Percentiles rank a stretch among this genome's conserved stretches.
These are phyloP conservation scores for Macadamia tetraphylla DNA, from an alignment of 164 flowering plant species.

Conservation along the genomic window DNA sequence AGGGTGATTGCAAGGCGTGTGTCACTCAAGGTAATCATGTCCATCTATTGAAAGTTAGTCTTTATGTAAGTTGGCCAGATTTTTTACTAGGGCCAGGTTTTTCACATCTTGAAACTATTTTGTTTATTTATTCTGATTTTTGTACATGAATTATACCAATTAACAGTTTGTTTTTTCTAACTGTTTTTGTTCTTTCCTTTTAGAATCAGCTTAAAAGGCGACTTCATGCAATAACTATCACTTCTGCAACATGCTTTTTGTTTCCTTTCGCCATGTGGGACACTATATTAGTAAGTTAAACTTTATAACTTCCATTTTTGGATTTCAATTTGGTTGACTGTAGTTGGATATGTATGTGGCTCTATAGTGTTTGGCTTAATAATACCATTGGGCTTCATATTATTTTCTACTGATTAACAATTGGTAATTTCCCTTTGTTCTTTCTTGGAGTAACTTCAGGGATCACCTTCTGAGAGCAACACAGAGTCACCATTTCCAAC, in stretches of 20 bases:
- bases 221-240: constrained; percentile 79
- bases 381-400: background rate
- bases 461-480: constrained; percentile 46
- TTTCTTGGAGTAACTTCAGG: constrained; percentile 48
- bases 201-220: constrained; percentile 95
- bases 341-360: background rate
- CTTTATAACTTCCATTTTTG: constrained; percentile 3
- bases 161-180: constrained; percentile 3
- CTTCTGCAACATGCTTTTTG: constrained; percentile 91
- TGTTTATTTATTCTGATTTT: background rate
- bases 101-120: background rate
- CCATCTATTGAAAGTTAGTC: background rate
- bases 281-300: constrained; percentile 65
- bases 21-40: constrained; percentile 72
- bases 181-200: constrained; percentile 14
- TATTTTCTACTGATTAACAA: background rate
- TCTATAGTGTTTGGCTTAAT: background rate
- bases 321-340: background rate
- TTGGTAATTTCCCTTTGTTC: constrained; percentile 2
- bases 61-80: background rate
- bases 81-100: background rate
- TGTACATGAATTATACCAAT: background rate
- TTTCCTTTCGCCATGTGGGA: constrained; percentile 99
- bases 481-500: constrained; percentile 50
- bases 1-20: constrained; percentile 95